These are phyloP conservation scores for Cercospora zeina DNA, from an alignment of 2,329 filamentous ascomycete genomes.

Conservation along the genomic window DNA sequence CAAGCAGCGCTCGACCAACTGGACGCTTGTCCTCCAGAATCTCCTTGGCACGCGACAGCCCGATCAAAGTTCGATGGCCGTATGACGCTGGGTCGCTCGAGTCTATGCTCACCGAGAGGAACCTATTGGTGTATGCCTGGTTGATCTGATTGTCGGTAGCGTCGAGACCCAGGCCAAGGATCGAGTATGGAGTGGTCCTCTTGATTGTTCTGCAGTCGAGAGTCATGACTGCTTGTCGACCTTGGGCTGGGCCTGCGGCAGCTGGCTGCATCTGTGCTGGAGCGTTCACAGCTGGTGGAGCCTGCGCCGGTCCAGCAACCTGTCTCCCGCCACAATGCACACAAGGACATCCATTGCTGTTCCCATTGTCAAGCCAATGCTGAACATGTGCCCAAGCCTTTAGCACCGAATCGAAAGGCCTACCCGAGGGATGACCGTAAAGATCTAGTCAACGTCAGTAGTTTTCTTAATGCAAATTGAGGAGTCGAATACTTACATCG, in stretches of 20 bases:
- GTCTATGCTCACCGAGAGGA: background rate
- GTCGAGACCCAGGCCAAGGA: background rate
- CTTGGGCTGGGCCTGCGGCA: too few species aligned
- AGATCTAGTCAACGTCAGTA: slow-evolving; percentile 40
- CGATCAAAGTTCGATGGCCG: background rate
- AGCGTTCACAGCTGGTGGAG: too few species aligned
- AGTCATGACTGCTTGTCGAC: background rate
- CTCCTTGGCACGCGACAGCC: background rate
- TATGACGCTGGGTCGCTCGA: background rate
- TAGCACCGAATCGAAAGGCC: slow-evolving; percentile 54
- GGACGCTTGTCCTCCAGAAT: background rate
- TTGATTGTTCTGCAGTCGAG: background rate
- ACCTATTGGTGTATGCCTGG: background rate
- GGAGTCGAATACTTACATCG: slow-evolving; percentile 40
- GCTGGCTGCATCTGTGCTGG: too few species aligned
- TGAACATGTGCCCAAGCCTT: slow-evolving; percentile 60
- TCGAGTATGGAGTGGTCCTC: background rate
- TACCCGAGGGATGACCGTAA: slow-evolving; percentile 57
- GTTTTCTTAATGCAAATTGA: background rate
- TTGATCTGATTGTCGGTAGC: background rate
- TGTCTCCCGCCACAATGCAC: slow-evolving; percentile 46
- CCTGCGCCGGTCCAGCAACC: background rate
- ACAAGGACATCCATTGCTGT: slow-evolving; percentile 52
- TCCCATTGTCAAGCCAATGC: slow-evolving; percentile 53
- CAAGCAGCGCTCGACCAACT: background rate